Base-by-base conservation (phyloP, 1,284 basidiomycete species). In the Apiotrichum laibachii region DNA sequence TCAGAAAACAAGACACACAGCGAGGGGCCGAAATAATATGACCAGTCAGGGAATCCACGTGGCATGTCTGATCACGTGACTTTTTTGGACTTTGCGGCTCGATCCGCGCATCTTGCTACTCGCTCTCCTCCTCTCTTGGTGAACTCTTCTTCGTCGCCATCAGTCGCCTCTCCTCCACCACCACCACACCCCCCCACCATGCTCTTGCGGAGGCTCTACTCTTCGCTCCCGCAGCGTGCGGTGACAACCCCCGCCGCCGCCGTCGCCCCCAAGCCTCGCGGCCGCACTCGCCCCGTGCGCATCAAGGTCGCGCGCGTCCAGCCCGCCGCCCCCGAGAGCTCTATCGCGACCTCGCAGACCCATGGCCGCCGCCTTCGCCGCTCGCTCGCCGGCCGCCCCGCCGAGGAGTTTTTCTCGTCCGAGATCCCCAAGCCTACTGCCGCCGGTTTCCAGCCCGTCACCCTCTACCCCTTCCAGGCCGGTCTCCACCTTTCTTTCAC, bases 201-300 rank as follows among this genome's bases (percentile, higher is more conserved):
- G 68, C 57, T 73, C 19, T 55, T 68, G 16, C 67, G 72, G 51
- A 63, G 72, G 34, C 64, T 73, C 6, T 72, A 72, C 64, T 70
- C 68, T 18, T 71, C 71, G 11, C 50, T 63, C 18, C 55, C 65
- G n/a, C 57, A 58, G 45, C 54, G 48, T 26, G 50, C 54, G n/a
- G 45, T 44, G 18, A 9, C 33, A 8, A 35, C 48, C 9, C 40
- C 57, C 8, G 48, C 34, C 12, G 44, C 48, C 12, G 22, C 56
- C 13, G 40, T 50, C 15, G 50, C 55, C n/a, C 42, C 60, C 34
- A 55, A 55, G 37, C 39, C 58, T 19, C 62, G 59, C 54, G 62
- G 62, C 33, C 62, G 59, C 39, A 46, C 56, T 18, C 62, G 62
- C 44, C 62, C 59, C 54, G 51, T 59, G 18, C 62, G 62, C 45